Evolutionary conservation across 2,329 filamentous ascomycete genomes (phyloP), one percentile per base, ranked within the genome.

Genomic region (Xylariaceae sp.): DNA sequence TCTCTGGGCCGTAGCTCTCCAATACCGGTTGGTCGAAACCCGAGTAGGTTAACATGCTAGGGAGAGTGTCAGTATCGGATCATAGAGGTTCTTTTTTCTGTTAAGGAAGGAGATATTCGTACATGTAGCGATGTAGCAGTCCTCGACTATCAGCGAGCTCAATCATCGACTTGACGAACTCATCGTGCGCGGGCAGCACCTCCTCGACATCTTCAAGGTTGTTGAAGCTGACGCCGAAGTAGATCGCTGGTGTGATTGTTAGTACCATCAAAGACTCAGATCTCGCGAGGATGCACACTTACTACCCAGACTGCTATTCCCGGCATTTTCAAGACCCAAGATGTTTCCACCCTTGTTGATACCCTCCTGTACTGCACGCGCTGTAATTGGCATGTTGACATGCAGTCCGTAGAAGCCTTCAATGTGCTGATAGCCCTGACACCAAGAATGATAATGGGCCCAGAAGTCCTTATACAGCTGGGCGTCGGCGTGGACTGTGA

Each of bases 311-410:
- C 30, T 18, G 14, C 41, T 19, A 19, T 51, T 19, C 6, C 45
- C 45, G 5, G 27, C 33, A 12, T 30, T 27, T 17, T 51, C 49
- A 7, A 51, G 44, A 19, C 49, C 49, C 17, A 51, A 41, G 14
- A 17, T 41, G 27, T 51, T 51, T 12, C 33, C 33, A 31, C 49
- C 49, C 35, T 44, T 47, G 12, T 14, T 11, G 27, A 47, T 47
- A n/a, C 44, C 49, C 17, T 47, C 33, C 22, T 43, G 33, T 11
- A 47, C 36, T n/a, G 49, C 36, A 11, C 41, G 22, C 10, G 44
- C 44, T 4, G 49, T 51, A n/a, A 51, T 43, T 2, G 49, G 44
- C 49, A 47, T 47, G 44, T 47, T 47, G 39, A 47, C 44, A 30
- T 51, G 44, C 6, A 51, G 15, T 17, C 49, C 15, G 27, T 51